Evolutionary conservation across 2,329 filamentous ascomycete genomes (phyloP).

Genomic region (Madurella fahalii): DNA sequence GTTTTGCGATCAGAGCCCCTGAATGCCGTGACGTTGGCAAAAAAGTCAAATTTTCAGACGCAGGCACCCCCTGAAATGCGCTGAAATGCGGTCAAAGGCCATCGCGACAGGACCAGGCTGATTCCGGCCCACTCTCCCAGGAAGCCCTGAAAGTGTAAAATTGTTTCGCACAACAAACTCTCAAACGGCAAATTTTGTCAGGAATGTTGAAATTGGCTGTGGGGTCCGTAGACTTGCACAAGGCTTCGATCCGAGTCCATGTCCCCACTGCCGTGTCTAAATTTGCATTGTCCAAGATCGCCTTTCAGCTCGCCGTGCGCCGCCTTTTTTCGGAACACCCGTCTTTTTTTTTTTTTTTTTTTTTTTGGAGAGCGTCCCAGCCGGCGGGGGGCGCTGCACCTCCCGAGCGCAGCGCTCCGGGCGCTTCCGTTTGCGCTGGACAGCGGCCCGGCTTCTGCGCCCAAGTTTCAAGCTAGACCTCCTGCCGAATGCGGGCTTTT

Average conservation of each 20-base stretch:
- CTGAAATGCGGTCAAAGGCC: background rate
- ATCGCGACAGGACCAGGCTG: too few species aligned
- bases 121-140: background rate
- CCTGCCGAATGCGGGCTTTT: conserved; percentile 9
- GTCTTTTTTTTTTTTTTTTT: too few species aligned
- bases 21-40: background rate
- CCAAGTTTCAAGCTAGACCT: conserved; percentile 2
- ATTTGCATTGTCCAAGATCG: conserved; percentile 24
- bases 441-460: conserved; percentile 1
- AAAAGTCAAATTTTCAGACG: background rate
- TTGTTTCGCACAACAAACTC: conserved; percentile 6
- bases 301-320: conserved; percentile 29
- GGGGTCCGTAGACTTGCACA: conserved; percentile 22
- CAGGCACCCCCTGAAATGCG: background rate
- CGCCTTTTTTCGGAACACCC: conserved; percentile 14
- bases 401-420: conserved; percentile 9
- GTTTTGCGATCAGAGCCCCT: background rate
- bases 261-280: conserved; percentile 17
- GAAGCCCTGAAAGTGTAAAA: conserved; percentile 5
- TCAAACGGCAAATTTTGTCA: conserved; percentile 2
- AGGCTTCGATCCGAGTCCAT: conserved; percentile 24
- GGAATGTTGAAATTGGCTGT: background rate
- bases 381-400: background rate
- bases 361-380: too few species aligned
- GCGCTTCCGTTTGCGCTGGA: conserved; percentile 17